Evolutionary conservation across 495 filamentous ascomycete genomes (phyloP).

Genomic region (Podospora fimiseda): DNA sequence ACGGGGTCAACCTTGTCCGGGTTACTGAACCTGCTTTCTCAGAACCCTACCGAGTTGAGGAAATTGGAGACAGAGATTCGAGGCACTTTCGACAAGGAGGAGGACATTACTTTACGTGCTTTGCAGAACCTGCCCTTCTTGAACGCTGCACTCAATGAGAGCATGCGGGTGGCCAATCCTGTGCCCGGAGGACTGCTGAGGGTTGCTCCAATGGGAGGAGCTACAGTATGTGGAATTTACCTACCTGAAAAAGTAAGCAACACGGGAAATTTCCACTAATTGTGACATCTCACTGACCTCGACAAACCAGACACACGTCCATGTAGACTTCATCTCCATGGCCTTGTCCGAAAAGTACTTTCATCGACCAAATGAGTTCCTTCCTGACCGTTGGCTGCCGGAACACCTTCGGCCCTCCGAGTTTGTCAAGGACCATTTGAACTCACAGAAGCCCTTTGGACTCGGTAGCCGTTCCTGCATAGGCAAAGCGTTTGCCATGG

Average conservation of each 20-base stretch:
- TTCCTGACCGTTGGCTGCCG: conserved; percentile 2
- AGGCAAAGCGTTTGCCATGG: not conserved
- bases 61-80: conserved; percentile 1
- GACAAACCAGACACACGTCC: not conserved
- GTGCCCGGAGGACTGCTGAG: not conserved
- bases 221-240: not conserved
- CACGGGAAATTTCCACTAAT: not conserved
- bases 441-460: not conserved
- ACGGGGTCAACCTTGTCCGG: not conserved
- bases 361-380: not conserved
- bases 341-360: not conserved
- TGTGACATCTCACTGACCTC: no score
- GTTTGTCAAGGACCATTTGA: not conserved
- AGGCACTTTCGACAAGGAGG: not conserved
- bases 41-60: not conserved
- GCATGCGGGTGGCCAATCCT: not conserved
- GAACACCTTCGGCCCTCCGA: not conserved
- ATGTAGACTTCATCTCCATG: not conserved
- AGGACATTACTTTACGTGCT: not conserved
- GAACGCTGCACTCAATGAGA: not conserved
- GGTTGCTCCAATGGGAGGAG: not conserved
- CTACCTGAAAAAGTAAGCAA: not conserved
- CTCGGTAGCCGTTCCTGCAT: not conserved
- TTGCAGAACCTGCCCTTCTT: conserved; percentile 3
- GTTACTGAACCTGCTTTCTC: not conserved